Evolutionary conservation across 768 basidiomycete genomes (phyloP), one percentile per base, ranked within the genome.

Genomic region (Mycena pura): DNA sequence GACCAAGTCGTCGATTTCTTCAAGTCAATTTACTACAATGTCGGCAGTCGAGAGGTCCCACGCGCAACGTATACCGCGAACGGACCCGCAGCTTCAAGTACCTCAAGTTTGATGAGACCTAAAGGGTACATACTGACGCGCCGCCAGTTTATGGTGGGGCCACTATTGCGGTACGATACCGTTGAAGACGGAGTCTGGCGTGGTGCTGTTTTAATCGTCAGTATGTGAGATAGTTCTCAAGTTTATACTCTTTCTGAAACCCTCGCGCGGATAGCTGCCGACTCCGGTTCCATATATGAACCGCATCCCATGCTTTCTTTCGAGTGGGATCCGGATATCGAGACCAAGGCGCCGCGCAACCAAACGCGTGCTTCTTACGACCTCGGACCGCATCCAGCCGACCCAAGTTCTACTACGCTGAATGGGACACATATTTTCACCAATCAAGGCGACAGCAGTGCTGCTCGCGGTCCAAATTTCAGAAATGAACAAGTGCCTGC

Each of bases 161-260:
- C 95, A 21, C 78, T 98, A 17, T 76, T 98, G 51, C 79, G 77
- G 39, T 98, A 94, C 69, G 95, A 98, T 70, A 99, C 95, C 0
- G 84, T 92, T 24, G 89, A 92, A 65, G 79, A 85, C 22, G 86
- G 88, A 17, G 77, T 95, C 32, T 99, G 95, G 93, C 84, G 89
- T 62, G 96, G 95, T 7, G 92, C 91, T 13, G 93, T 87, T 11
- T 76, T 99, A 74, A 83, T 98, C 56, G 94, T 99, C 65, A 93
- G 90, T 91, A 64, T 76, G 90, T 90, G 52, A 17, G 27, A 6
- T 41, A n/a, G n/a, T 45, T 8, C 25, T 57, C 49, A 24, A 17
- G 1, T 49, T 21, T 60, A 36, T 49, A 7, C 34, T 32, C 24
- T 27, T 50, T 36, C 57, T 56, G 19, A 49, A 61, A 19, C 24